phyloP scores from a whole-genome alignment of 306 rosid species.

The Malus sylvestris region DNA sequence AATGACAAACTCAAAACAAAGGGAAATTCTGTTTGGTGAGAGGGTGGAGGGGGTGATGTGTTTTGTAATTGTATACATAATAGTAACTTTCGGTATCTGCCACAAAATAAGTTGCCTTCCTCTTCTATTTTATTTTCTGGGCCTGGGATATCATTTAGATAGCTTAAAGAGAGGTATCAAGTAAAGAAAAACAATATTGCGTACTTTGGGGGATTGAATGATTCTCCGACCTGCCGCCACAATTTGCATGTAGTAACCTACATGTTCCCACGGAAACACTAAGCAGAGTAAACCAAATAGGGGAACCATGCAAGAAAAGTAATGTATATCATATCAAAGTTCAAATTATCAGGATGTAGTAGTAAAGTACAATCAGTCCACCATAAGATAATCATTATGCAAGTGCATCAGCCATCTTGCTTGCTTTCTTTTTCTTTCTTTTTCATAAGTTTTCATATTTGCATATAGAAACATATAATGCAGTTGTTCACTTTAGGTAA shows the following conservation, averaged over 20 bases:
- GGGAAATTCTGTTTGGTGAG: background rate
- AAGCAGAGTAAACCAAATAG: background rate
- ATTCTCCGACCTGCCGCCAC: slow-evolving; percentile 83
- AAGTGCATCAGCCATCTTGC: background rate
- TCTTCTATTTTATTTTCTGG: background rate
- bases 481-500: background rate
- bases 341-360: background rate
- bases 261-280: slow-evolving; percentile 9
- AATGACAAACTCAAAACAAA: background rate
- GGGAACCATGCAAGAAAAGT: background rate
- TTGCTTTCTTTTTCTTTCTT: background rate
- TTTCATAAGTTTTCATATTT: background rate
- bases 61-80: background rate
- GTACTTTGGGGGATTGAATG: slow-evolving; percentile 80
- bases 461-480: background rate
- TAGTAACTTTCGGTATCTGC: background rate
- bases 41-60: too few relatives aligned
- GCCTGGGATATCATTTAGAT: background rate
- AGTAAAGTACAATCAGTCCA: background rate
- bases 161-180: background rate
- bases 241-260: slow-evolving; percentile 74
- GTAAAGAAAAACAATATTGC: slow-evolving; percentile 9
- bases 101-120: slow-evolving; percentile 1
- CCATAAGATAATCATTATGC: background rate
- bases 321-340: background rate